Percentiles rank a stretch among this genome's conserved stretches.
These are phyloP conservation scores for Volutella citrinella DNA, from an alignment of 2,329 filamentous ascomycete genomes.

Conservation along the genomic window DNA sequence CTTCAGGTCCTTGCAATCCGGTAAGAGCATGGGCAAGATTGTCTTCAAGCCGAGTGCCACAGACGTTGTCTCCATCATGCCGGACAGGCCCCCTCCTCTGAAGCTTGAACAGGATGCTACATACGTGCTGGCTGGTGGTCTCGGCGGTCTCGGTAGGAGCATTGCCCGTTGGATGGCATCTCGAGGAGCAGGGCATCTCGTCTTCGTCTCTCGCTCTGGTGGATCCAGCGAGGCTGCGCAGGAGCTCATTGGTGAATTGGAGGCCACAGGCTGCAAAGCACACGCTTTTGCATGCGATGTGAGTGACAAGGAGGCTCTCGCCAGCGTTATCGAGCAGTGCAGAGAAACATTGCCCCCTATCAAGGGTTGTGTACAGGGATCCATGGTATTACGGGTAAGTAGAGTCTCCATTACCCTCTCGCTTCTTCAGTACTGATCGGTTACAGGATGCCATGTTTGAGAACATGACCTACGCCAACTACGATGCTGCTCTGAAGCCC, in stretches of 20 bases:
- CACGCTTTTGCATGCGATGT: no score
- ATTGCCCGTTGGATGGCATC: slow-evolving; percentile 35
- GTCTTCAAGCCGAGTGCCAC: neutral
- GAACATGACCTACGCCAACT: neutral
- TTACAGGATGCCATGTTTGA: neutral
- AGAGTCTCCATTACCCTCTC: no score
- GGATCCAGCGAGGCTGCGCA: no score
- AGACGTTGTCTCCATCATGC: neutral
- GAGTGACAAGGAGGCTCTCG: neutral
- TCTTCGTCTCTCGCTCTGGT: slow-evolving; percentile 33
- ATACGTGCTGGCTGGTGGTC: slow-evolving; percentile 30
- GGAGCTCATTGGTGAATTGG: no score
- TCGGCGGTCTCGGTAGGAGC: slow-evolving; percentile 38
- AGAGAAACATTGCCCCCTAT: neutral
- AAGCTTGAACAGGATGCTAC: neutral
- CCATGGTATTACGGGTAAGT: neutral
- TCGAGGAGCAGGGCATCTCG: slow-evolving; percentile 34
- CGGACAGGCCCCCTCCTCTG: neutral
- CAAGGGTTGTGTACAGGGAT: slow-evolving; percentile 1
- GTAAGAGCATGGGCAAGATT: slow-evolving; percentile 8
- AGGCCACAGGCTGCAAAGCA: no score
- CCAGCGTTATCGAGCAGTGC: neutral
- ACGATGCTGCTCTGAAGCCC: neutral
- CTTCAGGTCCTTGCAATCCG: slow-evolving; percentile 6
- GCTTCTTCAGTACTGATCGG: no score